Base-by-base conservation (phyloP, 2,329 filamentous ascomycete species). In the Fusarium coicis region DNA sequence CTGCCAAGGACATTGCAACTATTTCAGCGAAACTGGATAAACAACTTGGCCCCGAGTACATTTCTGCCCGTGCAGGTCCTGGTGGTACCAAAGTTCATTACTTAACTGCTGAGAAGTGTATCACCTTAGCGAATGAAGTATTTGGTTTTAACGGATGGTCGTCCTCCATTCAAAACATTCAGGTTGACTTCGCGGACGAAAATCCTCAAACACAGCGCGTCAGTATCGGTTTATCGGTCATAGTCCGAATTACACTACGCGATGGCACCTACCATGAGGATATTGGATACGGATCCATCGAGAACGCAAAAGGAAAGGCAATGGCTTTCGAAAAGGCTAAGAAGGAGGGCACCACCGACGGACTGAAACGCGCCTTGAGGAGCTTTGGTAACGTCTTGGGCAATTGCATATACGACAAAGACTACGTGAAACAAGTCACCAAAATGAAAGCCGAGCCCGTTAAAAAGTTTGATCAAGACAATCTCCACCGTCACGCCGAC, bases 121-220 rank as follows among this genome's bases (percentile, higher is more conserved):
- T 99, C 81, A 93, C 93, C 65, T 91, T 98, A 58, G 95, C 95
- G 60, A 98, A 98, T 78, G 94, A 98, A 81, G 92, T 98, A 2
- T 97, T 98, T 84, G 95, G 95, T 15, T 98, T 98, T 86, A 97
- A 98, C 83, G 95, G 95, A 77, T 99, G 96, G 96, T 97, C 94
- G 15, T 97, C 94, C 63, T 93, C 93, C n/a, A 96, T 99, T 67
- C 93, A 96, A 79, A 95, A 97, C 79, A 93, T 98, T 42, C 93
- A 97, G 80, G 93, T 98, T 67, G 96, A 99, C 82, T 98, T 97
- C 82, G 94, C 96, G 68, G 96, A 98, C 79, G 95, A 98, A 83
- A 91, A 92, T 77, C 88, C 91, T 21, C 89, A 92, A 77, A 95
- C 91, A 14, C 88, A 92, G 68, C 96, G 92, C 80, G 91, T 98